Percentiles rank a stretch among this genome's conserved stretches.
phyloP scores from a whole-genome alignment of 2,329 filamentous ascomycete species.

The Penicillium sp. region DNA sequence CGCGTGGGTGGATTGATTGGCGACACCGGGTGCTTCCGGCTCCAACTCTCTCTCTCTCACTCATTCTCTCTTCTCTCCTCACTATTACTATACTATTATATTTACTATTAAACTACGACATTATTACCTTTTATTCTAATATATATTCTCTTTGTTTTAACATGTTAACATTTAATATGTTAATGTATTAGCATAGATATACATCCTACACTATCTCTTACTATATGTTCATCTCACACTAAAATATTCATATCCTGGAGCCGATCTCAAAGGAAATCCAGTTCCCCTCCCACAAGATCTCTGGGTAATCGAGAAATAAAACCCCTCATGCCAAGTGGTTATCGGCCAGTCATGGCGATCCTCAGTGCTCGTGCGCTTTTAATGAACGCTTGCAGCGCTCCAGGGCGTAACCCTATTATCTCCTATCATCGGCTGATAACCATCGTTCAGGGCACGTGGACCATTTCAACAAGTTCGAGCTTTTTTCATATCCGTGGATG shows the following conservation, averaged over 20 bases:
- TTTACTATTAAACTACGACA: background rate
- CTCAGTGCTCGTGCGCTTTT: constrained; percentile 10
- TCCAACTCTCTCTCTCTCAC: background rate
- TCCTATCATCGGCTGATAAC: constrained; percentile 11
- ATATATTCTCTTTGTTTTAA: background rate
- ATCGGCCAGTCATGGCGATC: constrained; percentile 11
- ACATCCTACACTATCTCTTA: background rate
- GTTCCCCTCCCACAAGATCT: background rate
- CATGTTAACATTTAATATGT: background rate
- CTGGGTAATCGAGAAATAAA: constrained; percentile 1
- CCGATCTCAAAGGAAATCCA: background rate
- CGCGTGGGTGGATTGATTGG: constrained; percentile 25
- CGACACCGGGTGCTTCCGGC: constrained; percentile 22
- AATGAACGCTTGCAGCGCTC: constrained; percentile 11
- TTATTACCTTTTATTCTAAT: background rate
- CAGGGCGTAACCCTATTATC: constrained; percentile 12
- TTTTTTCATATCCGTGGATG: background rate
- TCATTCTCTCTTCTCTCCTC: too few relatives aligned
- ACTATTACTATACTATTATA: background rate
- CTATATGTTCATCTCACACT: background rate
- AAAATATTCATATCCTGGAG: background rate
- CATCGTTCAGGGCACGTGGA: constrained; percentile 4
- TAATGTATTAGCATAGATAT: background rate
- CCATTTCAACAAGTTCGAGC: background rate
- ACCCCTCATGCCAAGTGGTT: constrained; percentile 13